A percentile compares a stretch with the other conserved stretches of the same genome.
Conservation (phyloP, 768 basidiomycete species). For the Coprinopsis cinerea region DNA sequence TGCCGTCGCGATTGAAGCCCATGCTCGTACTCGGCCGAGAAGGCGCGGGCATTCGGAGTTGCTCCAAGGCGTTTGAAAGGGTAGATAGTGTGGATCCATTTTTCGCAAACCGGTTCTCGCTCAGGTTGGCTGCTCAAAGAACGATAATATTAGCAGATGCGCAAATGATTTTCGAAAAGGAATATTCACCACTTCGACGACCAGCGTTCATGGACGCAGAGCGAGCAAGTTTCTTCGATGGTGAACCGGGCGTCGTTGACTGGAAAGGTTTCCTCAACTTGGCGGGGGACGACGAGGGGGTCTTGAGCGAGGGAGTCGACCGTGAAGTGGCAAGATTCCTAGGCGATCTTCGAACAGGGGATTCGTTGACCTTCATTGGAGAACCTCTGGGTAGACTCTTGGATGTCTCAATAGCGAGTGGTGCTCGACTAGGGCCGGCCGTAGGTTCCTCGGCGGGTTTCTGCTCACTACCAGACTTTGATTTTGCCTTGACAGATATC, state of each 20-base stretch:
- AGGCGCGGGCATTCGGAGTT: slow-evolving; percentile 61
- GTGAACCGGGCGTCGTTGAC: background rate
- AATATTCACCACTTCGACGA: slow-evolving; percentile 10
- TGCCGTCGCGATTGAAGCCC: slow-evolving; percentile 48
- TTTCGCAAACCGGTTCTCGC: slow-evolving; percentile 17
- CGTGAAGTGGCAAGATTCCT: background rate
- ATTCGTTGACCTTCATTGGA: slow-evolving; percentile 5
- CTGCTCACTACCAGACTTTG: background rate
- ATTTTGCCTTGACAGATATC: background rate
- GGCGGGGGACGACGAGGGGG: background rate
- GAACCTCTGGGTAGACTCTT: background rate
- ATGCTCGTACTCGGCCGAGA: slow-evolving; percentile 63
- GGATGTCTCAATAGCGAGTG: background rate
- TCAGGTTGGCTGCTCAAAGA: slow-evolving; percentile 13
- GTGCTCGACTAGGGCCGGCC: too few species aligned
- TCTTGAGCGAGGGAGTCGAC: slow-evolving; percentile 5
- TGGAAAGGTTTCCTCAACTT: slow-evolving; percentile 1
- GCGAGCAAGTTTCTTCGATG: slow-evolving; percentile 10
- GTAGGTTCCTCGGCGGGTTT: background rate
- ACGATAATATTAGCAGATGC: slow-evolving; percentile 4
- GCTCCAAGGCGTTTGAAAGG: slow-evolving; percentile 63
- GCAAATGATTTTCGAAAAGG: background rate
- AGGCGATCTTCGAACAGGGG: slow-evolving; percentile 8
- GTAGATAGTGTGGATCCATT: slow-evolving; percentile 49
- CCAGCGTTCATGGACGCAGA: slow-evolving; percentile 12